Percentiles rank a stretch among this genome's conserved stretches.
Evolutionary conservation across 192 early-diverging fungal genomes (phyloP).

Genomic region (Linnemannia elongata): DNA sequence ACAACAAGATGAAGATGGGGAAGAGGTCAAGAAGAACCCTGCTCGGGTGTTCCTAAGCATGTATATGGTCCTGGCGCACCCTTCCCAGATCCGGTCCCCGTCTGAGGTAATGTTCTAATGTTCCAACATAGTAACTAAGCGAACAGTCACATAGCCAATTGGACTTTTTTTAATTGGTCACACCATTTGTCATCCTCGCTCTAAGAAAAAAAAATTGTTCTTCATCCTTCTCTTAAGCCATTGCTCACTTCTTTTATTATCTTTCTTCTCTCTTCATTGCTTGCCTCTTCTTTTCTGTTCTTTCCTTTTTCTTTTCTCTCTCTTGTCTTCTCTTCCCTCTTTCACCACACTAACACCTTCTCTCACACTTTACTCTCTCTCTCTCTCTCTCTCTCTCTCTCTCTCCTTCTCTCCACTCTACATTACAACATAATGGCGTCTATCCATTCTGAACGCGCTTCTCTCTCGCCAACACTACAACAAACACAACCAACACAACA

Average conservation of each 20-base stretch:
- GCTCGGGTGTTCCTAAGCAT: constrained; percentile 78
- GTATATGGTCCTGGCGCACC: constrained; percentile 80
- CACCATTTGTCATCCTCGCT: constrained; percentile 6
- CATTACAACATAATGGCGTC: constrained; percentile 5
- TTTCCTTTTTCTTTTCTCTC: background rate
- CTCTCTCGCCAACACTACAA: background rate
- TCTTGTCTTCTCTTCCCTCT: background rate
- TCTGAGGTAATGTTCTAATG: constrained; percentile 54
- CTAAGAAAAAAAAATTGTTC: constrained; percentile 30
- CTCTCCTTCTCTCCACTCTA: constrained; percentile 1
- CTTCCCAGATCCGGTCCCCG: constrained; percentile 69
- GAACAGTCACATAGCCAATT: background rate
- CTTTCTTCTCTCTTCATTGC: background rate
- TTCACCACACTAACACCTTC: background rate
- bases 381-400: background rate
- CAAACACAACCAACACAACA: background rate
- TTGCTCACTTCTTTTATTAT: background rate
- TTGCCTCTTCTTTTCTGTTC: constrained; percentile 9
- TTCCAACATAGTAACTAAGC: too few relatives aligned
- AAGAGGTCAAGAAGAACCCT: constrained; percentile 13
- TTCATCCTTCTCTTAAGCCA: background rate
- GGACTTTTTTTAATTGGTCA: background rate
- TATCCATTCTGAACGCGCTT: background rate
- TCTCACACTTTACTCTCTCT: background rate
- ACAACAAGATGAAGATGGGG: constrained; percentile 10